A percentile compares a stretch with the other conserved stretches of the same genome.
These are phyloP conservation scores for Monosporozyma unispora DNA, from an alignment of 805 yeast species.

Conservation along the genomic window DNA sequence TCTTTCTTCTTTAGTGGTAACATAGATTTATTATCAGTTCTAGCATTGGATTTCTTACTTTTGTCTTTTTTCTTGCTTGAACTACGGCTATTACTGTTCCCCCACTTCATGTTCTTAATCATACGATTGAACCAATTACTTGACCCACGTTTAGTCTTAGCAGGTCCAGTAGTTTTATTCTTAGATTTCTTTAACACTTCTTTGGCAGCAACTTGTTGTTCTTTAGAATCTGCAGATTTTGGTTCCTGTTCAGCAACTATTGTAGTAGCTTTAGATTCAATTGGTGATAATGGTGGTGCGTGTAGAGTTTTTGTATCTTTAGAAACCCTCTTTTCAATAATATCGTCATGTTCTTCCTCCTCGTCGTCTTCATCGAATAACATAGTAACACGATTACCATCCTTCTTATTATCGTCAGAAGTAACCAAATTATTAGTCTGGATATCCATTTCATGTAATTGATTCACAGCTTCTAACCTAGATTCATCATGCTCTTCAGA, in stretches of 20 bases:
- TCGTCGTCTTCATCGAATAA: conserved; percentile 23
- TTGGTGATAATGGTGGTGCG: neutral
- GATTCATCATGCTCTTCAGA: neutral
- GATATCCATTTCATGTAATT: neutral
- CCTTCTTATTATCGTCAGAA: neutral
- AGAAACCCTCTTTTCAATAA: neutral
- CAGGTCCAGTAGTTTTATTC: neutral
- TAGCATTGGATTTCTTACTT: neutral
- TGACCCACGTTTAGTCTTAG: neutral
- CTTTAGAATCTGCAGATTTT: neutral
- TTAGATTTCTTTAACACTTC: neutral
- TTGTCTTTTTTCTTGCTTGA: neutral
- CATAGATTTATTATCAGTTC: neutral
- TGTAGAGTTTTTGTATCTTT: neutral
- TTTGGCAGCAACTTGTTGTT: neutral
- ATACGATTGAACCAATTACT: neutral
- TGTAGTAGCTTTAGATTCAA: neutral
- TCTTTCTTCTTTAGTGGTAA: neutral
- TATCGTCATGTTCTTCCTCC: neutral
- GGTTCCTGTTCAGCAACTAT: neutral
- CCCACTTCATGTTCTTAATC: conserved; percentile 1
- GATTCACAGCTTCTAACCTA: neutral
- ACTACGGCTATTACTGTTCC: neutral
- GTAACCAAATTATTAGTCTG: neutral
- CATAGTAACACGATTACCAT: conserved; percentile 24